Conservation (phyloP, 2,329 filamentous ascomycete species). For the Pseudofabraea citricarpa region DNA sequence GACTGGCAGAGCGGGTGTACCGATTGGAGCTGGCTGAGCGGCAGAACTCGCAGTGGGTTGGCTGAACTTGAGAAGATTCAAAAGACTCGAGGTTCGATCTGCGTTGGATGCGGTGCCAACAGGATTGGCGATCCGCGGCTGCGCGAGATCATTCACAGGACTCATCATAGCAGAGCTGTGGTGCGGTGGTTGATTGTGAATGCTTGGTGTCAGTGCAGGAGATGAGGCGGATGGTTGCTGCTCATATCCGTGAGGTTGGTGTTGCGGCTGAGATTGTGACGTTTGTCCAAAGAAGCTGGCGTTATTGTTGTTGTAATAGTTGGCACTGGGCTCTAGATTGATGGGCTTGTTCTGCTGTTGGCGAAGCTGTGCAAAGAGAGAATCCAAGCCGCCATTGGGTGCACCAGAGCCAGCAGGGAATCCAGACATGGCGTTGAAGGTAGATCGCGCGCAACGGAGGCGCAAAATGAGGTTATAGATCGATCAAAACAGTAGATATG, state of each 20-base stretch:
- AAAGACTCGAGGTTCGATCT: constrained; percentile 50
- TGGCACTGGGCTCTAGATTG: constrained; percentile 23
- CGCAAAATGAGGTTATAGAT: constrained; percentile 23
- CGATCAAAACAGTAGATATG: constrained; percentile 4
- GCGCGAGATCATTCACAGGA: constrained; percentile 41
- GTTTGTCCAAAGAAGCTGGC: constrained; percentile 23
- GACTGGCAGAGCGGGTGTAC: constrained; percentile 20
- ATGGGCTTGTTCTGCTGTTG: constrained; percentile 20
- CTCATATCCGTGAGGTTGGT: constrained; percentile 36
- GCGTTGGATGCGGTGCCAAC: constrained; percentile 30
- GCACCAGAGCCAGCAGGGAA: constrained; percentile 23
- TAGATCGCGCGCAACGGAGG: constrained; percentile 23
- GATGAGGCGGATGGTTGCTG: constrained; percentile 54
- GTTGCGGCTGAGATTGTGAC: constrained; percentile 15
- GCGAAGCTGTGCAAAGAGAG: constrained; percentile 29
- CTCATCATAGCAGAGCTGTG: constrained; percentile 55
- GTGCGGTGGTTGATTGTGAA: constrained; percentile 46
- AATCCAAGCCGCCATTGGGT: constrained; percentile 24
- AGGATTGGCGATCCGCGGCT: constrained; percentile 32
- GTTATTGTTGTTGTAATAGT: constrained; percentile 22
- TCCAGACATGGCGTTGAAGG: constrained; percentile 28
- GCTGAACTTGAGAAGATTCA: constrained; percentile 63
- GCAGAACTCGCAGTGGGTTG: constrained; percentile 32
- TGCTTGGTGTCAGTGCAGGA: constrained; percentile 50
- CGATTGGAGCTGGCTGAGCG: constrained; percentile 21